phyloP scores from a whole-genome alignment of 2,329 filamentous ascomycete genomes.

The Aspergillus bombycis region DNA sequence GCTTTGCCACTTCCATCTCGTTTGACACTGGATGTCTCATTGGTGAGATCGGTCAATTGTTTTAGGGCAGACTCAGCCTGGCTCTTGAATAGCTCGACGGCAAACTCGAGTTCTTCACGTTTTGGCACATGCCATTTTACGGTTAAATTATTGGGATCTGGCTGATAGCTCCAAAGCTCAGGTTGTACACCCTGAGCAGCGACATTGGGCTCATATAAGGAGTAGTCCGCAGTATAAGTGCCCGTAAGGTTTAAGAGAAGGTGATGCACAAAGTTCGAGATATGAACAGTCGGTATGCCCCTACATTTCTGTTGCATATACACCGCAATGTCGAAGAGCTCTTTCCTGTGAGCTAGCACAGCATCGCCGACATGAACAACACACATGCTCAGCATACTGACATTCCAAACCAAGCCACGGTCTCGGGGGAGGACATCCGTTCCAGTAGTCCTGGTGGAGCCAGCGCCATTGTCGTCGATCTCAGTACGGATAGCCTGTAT shows the following conservation, averaged over 20 bases:
- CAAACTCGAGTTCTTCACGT: constrained; percentile 80
- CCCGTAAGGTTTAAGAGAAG: constrained; percentile 91
- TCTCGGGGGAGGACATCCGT: constrained; percentile 92
- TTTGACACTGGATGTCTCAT: constrained; percentile 78
- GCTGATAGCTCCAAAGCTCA: constrained; percentile 81
- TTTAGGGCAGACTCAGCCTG: constrained; percentile 77
- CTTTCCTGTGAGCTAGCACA: constrained; percentile 83
- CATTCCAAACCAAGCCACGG: constrained; percentile 91
- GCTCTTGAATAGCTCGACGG: constrained; percentile 82
- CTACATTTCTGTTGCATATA: constrained; percentile 98
- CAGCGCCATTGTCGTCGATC: constrained; percentile 94
- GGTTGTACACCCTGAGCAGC: constrained; percentile 72
- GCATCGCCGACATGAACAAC: constrained; percentile 93
- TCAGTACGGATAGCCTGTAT: constrained; percentile 92
- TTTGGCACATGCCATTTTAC: constrained; percentile 91
- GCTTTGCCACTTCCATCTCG: constrained; percentile 95
- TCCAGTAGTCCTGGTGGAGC: constrained; percentile 90
- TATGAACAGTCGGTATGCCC: constrained; percentile 90
- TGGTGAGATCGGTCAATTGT: constrained; percentile 77
- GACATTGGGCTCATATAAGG: constrained; percentile 79
- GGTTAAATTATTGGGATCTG: constrained; percentile 73
- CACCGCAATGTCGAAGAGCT: constrained; percentile 85
- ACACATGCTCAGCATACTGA: constrained; percentile 97
- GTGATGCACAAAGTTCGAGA: constrained; percentile 98
- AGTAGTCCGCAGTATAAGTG: constrained; percentile 89